Evolutionary conservation across 352 stramenopile species (phyloP).

Genomic region (Bremia lactucae): DNA sequence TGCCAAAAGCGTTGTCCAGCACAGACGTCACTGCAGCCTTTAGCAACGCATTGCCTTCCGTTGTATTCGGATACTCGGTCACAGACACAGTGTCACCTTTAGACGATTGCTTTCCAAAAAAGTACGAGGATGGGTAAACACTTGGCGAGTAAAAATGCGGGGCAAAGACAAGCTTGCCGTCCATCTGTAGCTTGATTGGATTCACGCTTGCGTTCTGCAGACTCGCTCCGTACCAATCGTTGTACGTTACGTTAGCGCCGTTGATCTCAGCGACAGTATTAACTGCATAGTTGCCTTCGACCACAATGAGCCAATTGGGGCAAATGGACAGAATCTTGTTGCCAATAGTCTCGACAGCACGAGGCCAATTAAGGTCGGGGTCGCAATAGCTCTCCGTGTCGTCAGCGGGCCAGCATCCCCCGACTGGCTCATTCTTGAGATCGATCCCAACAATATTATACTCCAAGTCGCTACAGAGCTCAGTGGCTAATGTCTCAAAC

Average conservation of each 20-base stretch:
- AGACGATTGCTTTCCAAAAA: conserved; percentile 51
- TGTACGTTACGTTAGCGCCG: conserved; percentile 58
- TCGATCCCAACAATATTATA: conserved; percentile 83
- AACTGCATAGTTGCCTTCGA: conserved; percentile 45
- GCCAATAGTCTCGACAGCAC: conserved; percentile 53
- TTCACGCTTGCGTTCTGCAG: conserved; percentile 67
- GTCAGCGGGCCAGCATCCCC: conserved; percentile 55
- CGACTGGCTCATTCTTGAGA: conserved; percentile 74
- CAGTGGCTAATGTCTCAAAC: conserved; percentile 54
- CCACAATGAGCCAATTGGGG: conserved; percentile 71
- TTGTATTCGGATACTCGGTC: conserved; percentile 57
- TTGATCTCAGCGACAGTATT: conserved; percentile 40
- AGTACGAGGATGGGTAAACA: conserved; percentile 65
- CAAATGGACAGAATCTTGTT: conserved; percentile 53
- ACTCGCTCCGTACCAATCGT: conserved; percentile 74
- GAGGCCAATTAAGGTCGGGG: conserved; percentile 54
- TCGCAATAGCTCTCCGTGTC: conserved; percentile 46
- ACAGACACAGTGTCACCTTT: conserved; percentile 26
- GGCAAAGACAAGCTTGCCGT: conserved; percentile 70
- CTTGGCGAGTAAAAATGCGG: conserved; percentile 79
- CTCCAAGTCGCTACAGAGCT: conserved; percentile 60
- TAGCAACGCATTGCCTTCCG: conserved; percentile 43
- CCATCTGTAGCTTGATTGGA: conserved; percentile 39
- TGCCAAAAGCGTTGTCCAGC: conserved; percentile 59
- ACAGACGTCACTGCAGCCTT: conserved; percentile 43